Evolutionary conservation across 768 basidiomycete species (phyloP).

Genomic region (Clitopilus passeckerianus): DNA sequence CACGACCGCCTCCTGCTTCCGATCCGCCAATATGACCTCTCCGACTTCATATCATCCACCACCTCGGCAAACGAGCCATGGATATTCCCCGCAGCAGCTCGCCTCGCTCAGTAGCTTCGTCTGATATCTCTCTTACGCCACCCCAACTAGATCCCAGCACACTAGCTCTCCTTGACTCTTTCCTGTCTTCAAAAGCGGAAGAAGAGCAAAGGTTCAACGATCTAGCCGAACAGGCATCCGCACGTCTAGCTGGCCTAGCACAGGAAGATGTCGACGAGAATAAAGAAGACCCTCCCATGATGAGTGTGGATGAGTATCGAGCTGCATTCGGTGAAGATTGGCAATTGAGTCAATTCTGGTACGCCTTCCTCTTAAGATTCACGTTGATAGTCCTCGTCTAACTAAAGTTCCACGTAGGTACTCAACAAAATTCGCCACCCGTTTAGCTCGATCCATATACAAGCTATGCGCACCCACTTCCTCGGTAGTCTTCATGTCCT

Average conservation of each 20-base stretch:
- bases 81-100: constrained; percentile 9
- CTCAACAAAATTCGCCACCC: constrained; percentile 32
- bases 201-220: constrained; percentile 37
- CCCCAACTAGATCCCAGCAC: constrained; percentile 29
- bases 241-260: constrained; percentile 26
- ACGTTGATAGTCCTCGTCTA: constrained; percentile 6
- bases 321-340: constrained; percentile 42
- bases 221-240: constrained; percentile 29
- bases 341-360: constrained; percentile 50
- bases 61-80: not conserved
- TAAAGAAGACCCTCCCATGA: constrained; percentile 27
- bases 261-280: constrained; percentile 16
- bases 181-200: constrained; percentile 34
- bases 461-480: constrained; percentile 24
- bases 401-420: constrained; percentile 28
- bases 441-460: constrained; percentile 26
- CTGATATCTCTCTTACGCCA: constrained; percentile 25
- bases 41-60: no score
- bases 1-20: no score
- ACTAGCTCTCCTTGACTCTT: constrained; percentile 34
- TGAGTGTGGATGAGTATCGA: constrained; percentile 39
- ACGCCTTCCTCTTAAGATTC: constrained; percentile 18
- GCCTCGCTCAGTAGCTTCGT: constrained; percentile 16
- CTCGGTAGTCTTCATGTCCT: constrained; percentile 38
- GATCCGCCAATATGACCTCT: no score